Evolutionary conservation across 2,329 filamentous ascomycete genomes (phyloP), one percentile per base, ranked within the genome.

Genomic region (Aspergillus latus): DNA sequence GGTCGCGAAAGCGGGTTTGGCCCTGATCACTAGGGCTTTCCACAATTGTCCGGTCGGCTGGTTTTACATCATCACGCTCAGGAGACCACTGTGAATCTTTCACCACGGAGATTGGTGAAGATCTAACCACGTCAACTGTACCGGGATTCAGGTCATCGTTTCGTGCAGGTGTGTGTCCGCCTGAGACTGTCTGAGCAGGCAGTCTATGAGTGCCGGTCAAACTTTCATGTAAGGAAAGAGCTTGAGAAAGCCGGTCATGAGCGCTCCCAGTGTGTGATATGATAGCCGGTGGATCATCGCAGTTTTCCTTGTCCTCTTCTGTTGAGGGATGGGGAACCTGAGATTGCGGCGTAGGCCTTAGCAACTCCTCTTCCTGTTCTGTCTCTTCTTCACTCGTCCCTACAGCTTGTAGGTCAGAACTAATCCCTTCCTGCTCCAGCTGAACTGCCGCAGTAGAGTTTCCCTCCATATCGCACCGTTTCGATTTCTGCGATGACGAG

Each of bases 291-390:
- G 61, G 62, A 42, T 65, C 68, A 29, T 72, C 64, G 52, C 72
- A 70, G 49, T 80, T 80, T 60, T 80, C 78, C 61, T 80, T 80
- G 57, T 80, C 73, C 56, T 79, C 78, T 39, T 78, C 76, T 8
- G 65, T 67, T 9, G 72, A 66, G 11, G 66, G 62, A 43, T 67
- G 61, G 21, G 58, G 49, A 4, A 68, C 64, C 47, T 71, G 71
- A 42, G 68, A 69, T 44, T 63, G 65, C 9, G 62, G 63, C 0
- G 68, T 60, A 40, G 67, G 64, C 28, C 65, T 60, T 13, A 57
- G 61, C 8, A 52, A n/a, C 37, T 75, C 69, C 42, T 78, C 76
- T 57, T 79, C 77, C 54, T 76, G 73, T 54, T 79, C 78, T 0
- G 78, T 80, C 61, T 80, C 77, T 54, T 75, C 76, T 62, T 79